Conservation (phyloP, 1,139 yeast genomes). For the Blastobotrys serpentis region DNA sequence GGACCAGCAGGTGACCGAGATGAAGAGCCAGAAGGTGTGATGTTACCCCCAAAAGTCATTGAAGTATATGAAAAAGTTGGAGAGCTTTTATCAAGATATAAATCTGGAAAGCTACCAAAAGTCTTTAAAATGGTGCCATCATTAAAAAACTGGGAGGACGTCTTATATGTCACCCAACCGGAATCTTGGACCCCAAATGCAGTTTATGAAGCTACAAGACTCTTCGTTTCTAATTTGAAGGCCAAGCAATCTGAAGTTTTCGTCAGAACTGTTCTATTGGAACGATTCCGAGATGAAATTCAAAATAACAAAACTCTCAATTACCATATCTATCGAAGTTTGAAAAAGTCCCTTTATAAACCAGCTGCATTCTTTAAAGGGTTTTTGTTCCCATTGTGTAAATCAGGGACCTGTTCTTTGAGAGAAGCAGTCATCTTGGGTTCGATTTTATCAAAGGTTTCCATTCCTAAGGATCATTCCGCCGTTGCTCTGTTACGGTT, state of each 20-base stretch:
- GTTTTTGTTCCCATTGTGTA: slow-evolving; percentile 81
- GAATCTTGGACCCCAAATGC: slow-evolving; percentile 97
- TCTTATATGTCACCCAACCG: slow-evolving; percentile 88
- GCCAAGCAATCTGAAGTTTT: slow-evolving; percentile 88
- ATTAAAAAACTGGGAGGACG: slow-evolving; percentile 92
- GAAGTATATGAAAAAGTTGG: slow-evolving; percentile 94
- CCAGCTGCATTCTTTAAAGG: slow-evolving; percentile 99
- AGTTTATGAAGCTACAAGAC: slow-evolving; percentile 88
- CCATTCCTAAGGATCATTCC: slow-evolving; percentile 93
- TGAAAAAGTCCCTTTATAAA: slow-evolving; percentile 89
- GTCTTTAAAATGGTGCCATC: slow-evolving; percentile 93
- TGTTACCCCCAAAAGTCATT: slow-evolving; percentile 92
- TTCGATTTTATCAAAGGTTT: slow-evolving; percentile 81
- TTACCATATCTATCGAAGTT: slow-evolving; percentile 87
- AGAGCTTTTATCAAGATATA: slow-evolving; percentile 80
- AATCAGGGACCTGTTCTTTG: slow-evolving; percentile 62
- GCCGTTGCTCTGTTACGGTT: slow-evolving; percentile 90
- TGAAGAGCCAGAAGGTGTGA: slow-evolving; percentile 51
- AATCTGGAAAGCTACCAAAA: slow-evolving; percentile 94
- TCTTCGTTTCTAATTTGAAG: slow-evolving; percentile 85
- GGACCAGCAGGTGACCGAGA: slow-evolving; percentile 25
- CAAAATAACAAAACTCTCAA: slow-evolving; percentile 66
- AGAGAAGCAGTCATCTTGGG: slow-evolving; percentile 96
- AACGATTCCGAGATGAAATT: slow-evolving; percentile 79
- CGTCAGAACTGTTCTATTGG: slow-evolving; percentile 70